Evolutionary conservation across 1,139 yeast species (phyloP).

Genomic region (Geotrichum phurueaensis): DNA sequence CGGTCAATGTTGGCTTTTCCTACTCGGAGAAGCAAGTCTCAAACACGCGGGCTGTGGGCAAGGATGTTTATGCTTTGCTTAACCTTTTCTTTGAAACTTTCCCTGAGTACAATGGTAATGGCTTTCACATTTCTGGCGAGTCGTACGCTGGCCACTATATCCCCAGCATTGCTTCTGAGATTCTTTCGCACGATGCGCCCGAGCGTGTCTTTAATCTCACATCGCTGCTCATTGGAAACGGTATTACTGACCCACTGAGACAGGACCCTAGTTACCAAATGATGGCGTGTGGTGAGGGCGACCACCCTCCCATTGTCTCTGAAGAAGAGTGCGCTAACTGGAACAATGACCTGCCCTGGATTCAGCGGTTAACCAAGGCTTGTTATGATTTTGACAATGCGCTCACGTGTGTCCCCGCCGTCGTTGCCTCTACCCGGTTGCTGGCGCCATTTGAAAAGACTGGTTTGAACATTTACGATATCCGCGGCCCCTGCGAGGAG

Average conservation of each 20-base stretch:
- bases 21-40: conserved; percentile 49
- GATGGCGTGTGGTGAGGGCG: conserved; percentile 97
- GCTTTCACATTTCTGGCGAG: conserved; percentile 68
- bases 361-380: conserved; percentile 68
- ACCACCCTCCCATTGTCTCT: conserved; percentile 70
- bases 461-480: conserved; percentile 90
- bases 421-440: conserved; percentile 82
- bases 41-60: conserved; percentile 59
- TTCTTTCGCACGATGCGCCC: conserved; percentile 43
- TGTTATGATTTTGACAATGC: conserved; percentile 77
- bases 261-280: conserved; percentile 88
- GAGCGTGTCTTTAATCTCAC: conserved; percentile 79
- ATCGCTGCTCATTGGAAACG: conserved; percentile 91
- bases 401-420: conserved; percentile 91
- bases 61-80: conserved; percentile 79
- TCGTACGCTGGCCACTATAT: conserved; percentile 98
- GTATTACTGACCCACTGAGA: conserved; percentile 85
- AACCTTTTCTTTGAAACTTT: conserved; percentile 85
- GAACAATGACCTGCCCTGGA: conserved; percentile 70
- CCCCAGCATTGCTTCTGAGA: conserved; percentile 40
- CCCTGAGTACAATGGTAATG: conserved; percentile 51
- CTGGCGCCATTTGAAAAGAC: conserved; percentile 85
- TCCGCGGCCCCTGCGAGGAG: conserved; percentile 80
- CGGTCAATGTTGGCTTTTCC: conserved; percentile 68
- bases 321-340: conserved; percentile 77